Evolutionary conservation across 441 rosid species (phyloP), one percentile per base, ranked within the genome.

Genomic region (Aleurites moluccanus): DNA sequence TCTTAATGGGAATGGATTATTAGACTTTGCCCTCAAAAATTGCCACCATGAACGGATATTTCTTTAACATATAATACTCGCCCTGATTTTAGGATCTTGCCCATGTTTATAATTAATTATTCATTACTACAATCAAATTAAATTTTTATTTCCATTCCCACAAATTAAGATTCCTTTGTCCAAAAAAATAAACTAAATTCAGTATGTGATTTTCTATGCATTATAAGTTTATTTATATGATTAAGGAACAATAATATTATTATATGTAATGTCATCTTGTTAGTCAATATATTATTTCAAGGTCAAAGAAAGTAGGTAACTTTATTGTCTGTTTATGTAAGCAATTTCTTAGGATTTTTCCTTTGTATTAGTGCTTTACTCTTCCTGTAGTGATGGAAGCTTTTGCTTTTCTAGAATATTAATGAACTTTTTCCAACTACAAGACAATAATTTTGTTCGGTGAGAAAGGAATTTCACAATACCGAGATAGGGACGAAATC

Each of bases 71-170:
- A 38, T 2, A 38, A 9, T 9, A 18, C 6, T 18, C 6, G 9
- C 42, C 71, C 23, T 6, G 23, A 67, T 67, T 47, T 20, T 67
- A 45, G 71, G 71, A 67, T 67, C 71, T 67, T 40, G 20, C n/a
- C 9, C 23, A 38, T 20, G 23, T 64, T 64, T 21, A 63, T 20
- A n/a, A n/a, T n/a, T n/a, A n/a, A n/a, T n/a, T n/a, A n/a, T n/a
- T n/a, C n/a, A n/a, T n/a, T n/a, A n/a, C n/a, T n/a, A n/a, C n/a
- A n/a, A n/a, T n/a, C n/a, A n/a, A n/a, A n/a, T n/a, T n/a, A n/a
- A n/a, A n/a, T n/a, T n/a, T n/a, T n/a, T n/a, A n/a, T n/a, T n/a
- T n/a, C n/a, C n/a, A n/a, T n/a, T n/a, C n/a, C n/a, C n/a, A n/a
- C n/a, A n/a, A n/a, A n/a, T n/a, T n/a, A n/a, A n/a, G n/a, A n/a